Conservation (phyloP, 2,329 filamentous ascomycete species). For the Bretziella fagacearum region DNA sequence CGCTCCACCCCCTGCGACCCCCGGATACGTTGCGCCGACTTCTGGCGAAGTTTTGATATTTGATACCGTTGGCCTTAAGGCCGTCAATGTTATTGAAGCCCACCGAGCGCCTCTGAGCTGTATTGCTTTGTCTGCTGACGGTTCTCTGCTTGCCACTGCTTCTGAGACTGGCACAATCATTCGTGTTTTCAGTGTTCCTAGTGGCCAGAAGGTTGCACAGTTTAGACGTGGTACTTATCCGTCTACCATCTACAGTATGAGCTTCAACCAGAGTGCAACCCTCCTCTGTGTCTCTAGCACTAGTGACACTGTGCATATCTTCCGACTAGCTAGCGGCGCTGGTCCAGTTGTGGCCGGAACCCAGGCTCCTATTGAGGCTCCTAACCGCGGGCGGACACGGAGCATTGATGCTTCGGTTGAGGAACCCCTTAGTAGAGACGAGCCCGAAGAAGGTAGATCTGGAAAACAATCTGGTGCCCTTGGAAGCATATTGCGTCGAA, state of each 20-base stretch:
- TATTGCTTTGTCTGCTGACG: slow-evolving; percentile 82
- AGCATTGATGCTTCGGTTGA: slow-evolving; percentile 29
- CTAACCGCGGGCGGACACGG: slow-evolving; percentile 25
- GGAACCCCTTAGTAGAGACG: neutral
- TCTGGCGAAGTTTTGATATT: slow-evolving; percentile 88
- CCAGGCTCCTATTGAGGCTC: slow-evolving; percentile 22
- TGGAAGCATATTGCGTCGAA: slow-evolving; percentile 79
- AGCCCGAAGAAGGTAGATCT: neutral
- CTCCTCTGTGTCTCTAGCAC: slow-evolving; percentile 90
- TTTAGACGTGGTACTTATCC: slow-evolving; percentile 93
- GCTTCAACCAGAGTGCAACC: slow-evolving; percentile 87
- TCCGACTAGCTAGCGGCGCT: slow-evolving; percentile 49
- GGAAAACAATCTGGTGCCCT: slow-evolving; percentile 45
- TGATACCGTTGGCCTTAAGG: slow-evolving; percentile 74
- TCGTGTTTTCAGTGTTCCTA: slow-evolving; percentile 81
- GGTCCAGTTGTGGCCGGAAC: slow-evolving; percentile 21
- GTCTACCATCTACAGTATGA: slow-evolving; percentile 95
- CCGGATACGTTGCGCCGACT: slow-evolving; percentile 64
- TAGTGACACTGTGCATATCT: slow-evolving; percentile 92
- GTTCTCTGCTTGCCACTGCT: slow-evolving; percentile 78
- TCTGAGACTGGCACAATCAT: slow-evolving; percentile 98
- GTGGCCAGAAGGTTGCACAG: slow-evolving; percentile 84
- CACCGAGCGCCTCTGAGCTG: slow-evolving; percentile 83
- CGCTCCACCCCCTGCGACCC: slow-evolving; percentile 47
- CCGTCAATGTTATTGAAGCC: slow-evolving; percentile 87